phyloP scores from a whole-genome alignment of 768 basidiomycete species.

The Auricularia heimuer region DNA sequence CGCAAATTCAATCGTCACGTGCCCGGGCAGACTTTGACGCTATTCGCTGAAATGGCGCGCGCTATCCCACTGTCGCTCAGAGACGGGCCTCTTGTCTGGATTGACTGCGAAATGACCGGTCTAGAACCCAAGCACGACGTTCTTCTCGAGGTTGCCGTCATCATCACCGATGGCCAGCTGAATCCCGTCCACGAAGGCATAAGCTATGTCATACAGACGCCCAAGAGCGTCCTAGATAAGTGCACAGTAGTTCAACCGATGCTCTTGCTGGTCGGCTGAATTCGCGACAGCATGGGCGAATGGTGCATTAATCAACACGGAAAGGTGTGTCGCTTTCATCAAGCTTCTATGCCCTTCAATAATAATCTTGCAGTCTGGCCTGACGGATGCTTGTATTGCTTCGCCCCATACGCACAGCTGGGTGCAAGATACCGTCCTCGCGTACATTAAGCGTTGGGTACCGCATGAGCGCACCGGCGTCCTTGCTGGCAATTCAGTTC shows the following conservation, averaged over 20 bases:
- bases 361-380: slow-evolving; percentile 48
- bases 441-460: slow-evolving; percentile 80
- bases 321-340: slow-evolving; percentile 32
- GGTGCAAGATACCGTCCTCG: slow-evolving; percentile 52
- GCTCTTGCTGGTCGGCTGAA: not conserved
- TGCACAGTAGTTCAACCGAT: slow-evolving; percentile 24
- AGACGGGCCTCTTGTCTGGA: slow-evolving; percentile 70
- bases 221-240: slow-evolving; percentile 61
- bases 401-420: slow-evolving; percentile 54
- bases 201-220: slow-evolving; percentile 61
- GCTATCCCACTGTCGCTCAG: slow-evolving; percentile 30
- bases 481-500: slow-evolving; percentile 83
- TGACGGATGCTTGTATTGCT: slow-evolving; percentile 67
- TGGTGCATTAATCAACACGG: slow-evolving; percentile 86
- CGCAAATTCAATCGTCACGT: no score
- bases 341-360: not conserved
- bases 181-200: slow-evolving; percentile 74
- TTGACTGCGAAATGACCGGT: slow-evolving; percentile 87
- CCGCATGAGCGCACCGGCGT: slow-evolving; percentile 52
- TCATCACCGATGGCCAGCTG: slow-evolving; percentile 82
- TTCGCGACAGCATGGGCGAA: slow-evolving; percentile 56
- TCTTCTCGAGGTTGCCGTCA: slow-evolving; percentile 75
- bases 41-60: not conserved
- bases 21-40: no score
- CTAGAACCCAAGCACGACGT: slow-evolving; percentile 56